Evolutionary conservation across 2,329 filamentous ascomycete species (phyloP).

Genomic region (Aspergillus nomiae): DNA sequence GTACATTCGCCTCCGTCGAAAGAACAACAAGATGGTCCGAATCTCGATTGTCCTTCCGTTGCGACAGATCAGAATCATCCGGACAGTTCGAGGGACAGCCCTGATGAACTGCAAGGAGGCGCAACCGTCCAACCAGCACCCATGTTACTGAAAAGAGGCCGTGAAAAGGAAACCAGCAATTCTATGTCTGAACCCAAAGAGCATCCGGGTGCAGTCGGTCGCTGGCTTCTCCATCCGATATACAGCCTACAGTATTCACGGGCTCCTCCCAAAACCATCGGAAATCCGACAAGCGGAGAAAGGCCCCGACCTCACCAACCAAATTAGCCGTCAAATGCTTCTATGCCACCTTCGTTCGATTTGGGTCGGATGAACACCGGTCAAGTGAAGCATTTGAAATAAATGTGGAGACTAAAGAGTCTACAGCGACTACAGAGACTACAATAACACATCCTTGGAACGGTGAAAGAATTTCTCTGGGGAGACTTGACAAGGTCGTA

Average conservation of each 20-base stretch:
- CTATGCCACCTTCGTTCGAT: conserved; percentile 23
- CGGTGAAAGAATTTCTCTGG: conserved; percentile 18
- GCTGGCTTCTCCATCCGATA: conserved; percentile 35
- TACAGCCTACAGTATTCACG: conserved; percentile 32
- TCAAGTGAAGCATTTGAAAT: conserved; percentile 14
- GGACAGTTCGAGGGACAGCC: conserved; percentile 34
- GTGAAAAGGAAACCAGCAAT: conserved; percentile 9
- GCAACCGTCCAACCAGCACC: conserved; percentile 30
- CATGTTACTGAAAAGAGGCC: conserved; percentile 8
- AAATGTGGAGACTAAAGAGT: conserved; percentile 14
- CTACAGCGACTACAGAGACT: conserved; percentile 8
- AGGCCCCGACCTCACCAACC: not conserved
- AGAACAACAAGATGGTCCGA: not conserved
- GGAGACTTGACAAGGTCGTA: conserved; percentile 23
- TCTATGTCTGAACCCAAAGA: conserved; percentile 7
- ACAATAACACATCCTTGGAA: conserved; percentile 11
- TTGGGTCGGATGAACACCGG: conserved; percentile 19
- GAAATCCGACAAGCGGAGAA: conserved; percentile 11
- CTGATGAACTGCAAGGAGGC: conserved; percentile 44
- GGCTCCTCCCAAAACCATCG: conserved; percentile 11
- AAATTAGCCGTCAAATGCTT: conserved; percentile 14
- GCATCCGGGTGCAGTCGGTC: conserved; percentile 5
- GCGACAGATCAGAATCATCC: conserved; percentile 7
- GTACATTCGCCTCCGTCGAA: conserved; percentile 2
- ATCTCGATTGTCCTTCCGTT: not conserved